Conservation (phyloP, 164 flowering plant species). For the Brasenia schreberi region DNA sequence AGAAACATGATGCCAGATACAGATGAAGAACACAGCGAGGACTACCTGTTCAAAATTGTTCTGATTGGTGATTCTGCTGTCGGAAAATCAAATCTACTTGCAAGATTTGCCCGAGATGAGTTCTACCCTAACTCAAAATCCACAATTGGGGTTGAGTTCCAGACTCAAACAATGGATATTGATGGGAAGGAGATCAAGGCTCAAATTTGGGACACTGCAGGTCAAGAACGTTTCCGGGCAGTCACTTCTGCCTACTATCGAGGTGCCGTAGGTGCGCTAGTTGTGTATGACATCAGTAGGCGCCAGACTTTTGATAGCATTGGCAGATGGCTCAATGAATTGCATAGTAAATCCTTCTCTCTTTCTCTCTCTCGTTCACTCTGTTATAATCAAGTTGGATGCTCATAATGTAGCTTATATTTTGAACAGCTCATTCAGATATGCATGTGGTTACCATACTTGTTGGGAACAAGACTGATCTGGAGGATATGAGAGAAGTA, state of each 20-base stretch:
- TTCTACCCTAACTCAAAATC: constrained; percentile 61
- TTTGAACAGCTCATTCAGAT: constrained; percentile 58
- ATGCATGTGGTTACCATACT: constrained; percentile 78
- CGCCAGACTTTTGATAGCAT: constrained; percentile 61
- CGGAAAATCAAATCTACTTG: constrained; percentile 63
- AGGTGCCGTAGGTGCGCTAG: constrained; percentile 63
- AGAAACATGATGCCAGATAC: constrained; percentile 30
- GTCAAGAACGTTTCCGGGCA: constrained; percentile 66
- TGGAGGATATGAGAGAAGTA: constrained; percentile 60
- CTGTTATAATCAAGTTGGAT: not conserved
- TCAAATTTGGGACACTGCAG: constrained; percentile 71
- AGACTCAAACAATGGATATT: constrained; percentile 55
- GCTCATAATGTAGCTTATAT: not conserved
- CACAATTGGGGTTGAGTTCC: constrained; percentile 66
- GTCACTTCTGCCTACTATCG: constrained; percentile 65
- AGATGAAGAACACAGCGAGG: constrained; percentile 41
- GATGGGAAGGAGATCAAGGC: constrained; percentile 63
- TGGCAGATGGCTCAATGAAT: constrained; percentile 66
- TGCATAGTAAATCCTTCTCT: constrained; percentile 35
- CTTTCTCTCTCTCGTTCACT: not conserved
- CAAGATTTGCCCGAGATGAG: constrained; percentile 60
- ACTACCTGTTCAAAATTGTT: constrained; percentile 63
- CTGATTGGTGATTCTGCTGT: constrained; percentile 66
- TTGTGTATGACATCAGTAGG: constrained; percentile 58
- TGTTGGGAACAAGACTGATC: constrained; percentile 68